Conservation (phyloP, 495 filamentous ascomycete genomes). For the Xylaria cubensis region DNA sequence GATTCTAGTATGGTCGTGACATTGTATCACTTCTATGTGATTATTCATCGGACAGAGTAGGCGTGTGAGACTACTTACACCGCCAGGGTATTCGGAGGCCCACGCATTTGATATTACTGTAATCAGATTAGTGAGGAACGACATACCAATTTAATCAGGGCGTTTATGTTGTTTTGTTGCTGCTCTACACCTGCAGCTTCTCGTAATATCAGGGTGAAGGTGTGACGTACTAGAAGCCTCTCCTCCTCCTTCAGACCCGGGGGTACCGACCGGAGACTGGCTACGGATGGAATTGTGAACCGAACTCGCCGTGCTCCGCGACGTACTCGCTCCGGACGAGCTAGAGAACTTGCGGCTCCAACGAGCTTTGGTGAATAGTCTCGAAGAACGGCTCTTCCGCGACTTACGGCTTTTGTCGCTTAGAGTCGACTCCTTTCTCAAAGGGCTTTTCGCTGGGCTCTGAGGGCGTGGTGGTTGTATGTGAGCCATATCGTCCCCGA, state of each 20-base stretch:
- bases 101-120: conserved; percentile 11
- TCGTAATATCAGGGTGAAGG: neutral
- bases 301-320: conserved; percentile 51
- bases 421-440: conserved; percentile 25
- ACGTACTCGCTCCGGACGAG: conserved; percentile 41
- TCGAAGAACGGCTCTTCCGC: conserved; percentile 33
- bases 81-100: conserved; percentile 35
- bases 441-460: neutral
- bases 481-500: neutral
- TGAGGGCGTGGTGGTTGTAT: neutral
- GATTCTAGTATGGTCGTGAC: neutral
- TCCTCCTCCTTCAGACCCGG: conserved; percentile 41
- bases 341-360: conserved; percentile 50
- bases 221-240: conserved; percentile 21
- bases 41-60: neutral
- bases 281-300: conserved; percentile 36
- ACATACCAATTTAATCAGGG: neutral
- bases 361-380: conserved; percentile 46
- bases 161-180: too few relatives aligned
- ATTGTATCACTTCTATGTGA: neutral
- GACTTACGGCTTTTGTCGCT: conserved; percentile 30
- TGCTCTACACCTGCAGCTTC: neutral
- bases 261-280: conserved; percentile 42
- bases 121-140: neutral
- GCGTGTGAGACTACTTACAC: conserved; percentile 33